phyloP scores from a whole-genome alignment of 768 basidiomycete species.

The Mrakia hoshinonis region DNA sequence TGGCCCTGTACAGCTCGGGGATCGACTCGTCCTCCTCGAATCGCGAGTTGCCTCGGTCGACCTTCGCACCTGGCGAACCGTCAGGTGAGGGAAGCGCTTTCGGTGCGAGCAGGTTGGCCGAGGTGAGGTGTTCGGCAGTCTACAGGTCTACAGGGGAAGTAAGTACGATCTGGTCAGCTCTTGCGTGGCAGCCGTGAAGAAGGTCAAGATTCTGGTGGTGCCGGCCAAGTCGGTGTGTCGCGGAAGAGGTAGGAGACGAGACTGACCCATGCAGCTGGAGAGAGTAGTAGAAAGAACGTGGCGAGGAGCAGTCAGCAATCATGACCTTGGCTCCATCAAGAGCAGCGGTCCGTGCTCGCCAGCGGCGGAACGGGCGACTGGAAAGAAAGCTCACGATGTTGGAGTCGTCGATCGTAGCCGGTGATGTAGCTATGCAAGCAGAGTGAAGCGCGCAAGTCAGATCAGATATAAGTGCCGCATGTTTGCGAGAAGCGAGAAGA shows the following conservation, averaged over 20 bases:
- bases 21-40: constrained; percentile 78
- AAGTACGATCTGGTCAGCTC: not conserved
- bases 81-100: constrained; percentile 31
- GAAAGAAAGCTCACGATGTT: constrained; percentile 69
- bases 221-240: no score
- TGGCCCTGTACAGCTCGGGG: constrained; percentile 69
- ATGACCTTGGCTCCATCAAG: no score
- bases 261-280: not conserved
- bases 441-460: not conserved
- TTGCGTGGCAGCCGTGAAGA: not conserved
- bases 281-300: not conserved
- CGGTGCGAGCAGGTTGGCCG: constrained; percentile 50
- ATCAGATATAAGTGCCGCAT: not conserved
- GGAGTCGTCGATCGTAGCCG: constrained; percentile 77
- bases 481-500: no score
- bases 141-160: constrained; percentile 35
- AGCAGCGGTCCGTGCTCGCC: no score
- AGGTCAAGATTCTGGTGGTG: not conserved
- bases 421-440: constrained; percentile 40
- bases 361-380: no score
- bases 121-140: constrained; percentile 93
- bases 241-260: not conserved
- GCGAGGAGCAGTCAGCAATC: constrained; percentile 31
- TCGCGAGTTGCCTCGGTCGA: constrained; percentile 63
- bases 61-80: constrained; percentile 39